Conservation (phyloP, 805 yeast species). For the Cyberlindnera meyerae region DNA sequence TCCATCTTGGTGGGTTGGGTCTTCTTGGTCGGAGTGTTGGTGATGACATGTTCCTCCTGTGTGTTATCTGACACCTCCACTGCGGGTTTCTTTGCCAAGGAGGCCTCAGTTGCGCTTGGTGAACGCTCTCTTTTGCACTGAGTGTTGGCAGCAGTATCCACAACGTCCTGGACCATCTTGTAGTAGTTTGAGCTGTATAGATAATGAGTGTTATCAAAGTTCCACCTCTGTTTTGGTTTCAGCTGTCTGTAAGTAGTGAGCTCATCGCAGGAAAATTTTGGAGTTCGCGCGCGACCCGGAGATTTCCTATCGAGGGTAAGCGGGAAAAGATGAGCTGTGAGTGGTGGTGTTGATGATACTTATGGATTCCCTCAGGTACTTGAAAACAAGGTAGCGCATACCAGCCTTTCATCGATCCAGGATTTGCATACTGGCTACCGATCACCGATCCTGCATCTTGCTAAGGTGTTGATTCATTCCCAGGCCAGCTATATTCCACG, state of each 20-base stretch:
- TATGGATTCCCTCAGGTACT: no score
- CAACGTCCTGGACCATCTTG: slow-evolving; percentile 7
- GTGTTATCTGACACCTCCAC: background rate
- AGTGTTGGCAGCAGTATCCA: background rate
- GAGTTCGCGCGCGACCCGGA: slow-evolving; percentile 1
- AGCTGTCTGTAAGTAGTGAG: no score
- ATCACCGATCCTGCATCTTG: no score
- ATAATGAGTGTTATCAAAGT: no score
- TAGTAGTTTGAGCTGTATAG: background rate
- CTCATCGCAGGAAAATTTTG: slow-evolving; percentile 13
- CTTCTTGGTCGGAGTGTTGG: background rate
- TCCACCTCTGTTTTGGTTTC: slow-evolving; percentile 8
- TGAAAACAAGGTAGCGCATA: no score
- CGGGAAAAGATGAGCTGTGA: slow-evolving; percentile 6
- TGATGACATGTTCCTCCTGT: background rate
- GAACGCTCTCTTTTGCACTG: slow-evolving; percentile 11
- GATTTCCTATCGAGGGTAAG: slow-evolving; percentile 1
- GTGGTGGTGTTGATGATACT: no score
- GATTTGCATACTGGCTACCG: no score
- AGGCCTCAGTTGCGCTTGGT: slow-evolving; percentile 6
- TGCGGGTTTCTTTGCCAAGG: slow-evolving; percentile 7
- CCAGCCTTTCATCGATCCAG: no score
- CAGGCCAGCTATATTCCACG: no score
- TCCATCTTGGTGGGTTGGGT: background rate
- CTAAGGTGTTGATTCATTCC: no score